These are phyloP conservation scores for Flaveria ramosissima DNA, from an alignment of 129 eudicot species.

Conservation along the genomic window DNA sequence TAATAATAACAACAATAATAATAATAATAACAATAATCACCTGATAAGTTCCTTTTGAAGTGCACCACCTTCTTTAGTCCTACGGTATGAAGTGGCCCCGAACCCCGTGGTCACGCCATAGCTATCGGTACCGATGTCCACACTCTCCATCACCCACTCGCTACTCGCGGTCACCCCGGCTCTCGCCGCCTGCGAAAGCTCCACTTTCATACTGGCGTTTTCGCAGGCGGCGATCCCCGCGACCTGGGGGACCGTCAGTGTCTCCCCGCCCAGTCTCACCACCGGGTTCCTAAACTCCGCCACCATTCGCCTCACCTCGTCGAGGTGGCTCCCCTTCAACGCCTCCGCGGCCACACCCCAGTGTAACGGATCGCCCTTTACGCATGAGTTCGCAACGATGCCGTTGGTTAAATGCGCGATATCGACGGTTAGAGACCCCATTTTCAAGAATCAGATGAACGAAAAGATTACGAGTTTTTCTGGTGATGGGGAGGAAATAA, in stretches of 20 bases:
- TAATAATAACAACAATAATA: too few relatives aligned
- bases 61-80: slow-evolving; percentile 63
- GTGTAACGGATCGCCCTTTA: slow-evolving; percentile 60
- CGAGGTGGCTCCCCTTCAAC: slow-evolving; percentile 72
- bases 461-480: background rate
- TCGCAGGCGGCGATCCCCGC: slow-evolving; percentile 64
- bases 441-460: slow-evolving; percentile 9
- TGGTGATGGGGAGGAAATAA: background rate
- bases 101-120: slow-evolving; percentile 61
- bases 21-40: background rate
- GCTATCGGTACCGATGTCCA: slow-evolving; percentile 56
- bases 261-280: slow-evolving; percentile 69
- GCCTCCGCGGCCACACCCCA: slow-evolving; percentile 77
- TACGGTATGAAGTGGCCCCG: slow-evolving; percentile 58
- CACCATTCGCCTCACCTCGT: slow-evolving; percentile 81
- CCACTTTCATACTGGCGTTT: slow-evolving; percentile 50
- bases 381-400: slow-evolving; percentile 31
- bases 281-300: slow-evolving; percentile 68
- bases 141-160: slow-evolving; percentile 61
- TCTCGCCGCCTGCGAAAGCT: slow-evolving; percentile 61
- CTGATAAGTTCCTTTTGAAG: slow-evolving; percentile 61
- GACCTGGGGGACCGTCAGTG: slow-evolving; percentile 63
- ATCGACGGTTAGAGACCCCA: slow-evolving; percentile 38
- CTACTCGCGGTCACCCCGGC: slow-evolving; percentile 55
- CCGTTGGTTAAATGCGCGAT: slow-evolving; percentile 38